Evolutionary conservation across 2,329 filamentous ascomycete genomes (phyloP).

Genomic region (Aspergillus udagawae): DNA sequence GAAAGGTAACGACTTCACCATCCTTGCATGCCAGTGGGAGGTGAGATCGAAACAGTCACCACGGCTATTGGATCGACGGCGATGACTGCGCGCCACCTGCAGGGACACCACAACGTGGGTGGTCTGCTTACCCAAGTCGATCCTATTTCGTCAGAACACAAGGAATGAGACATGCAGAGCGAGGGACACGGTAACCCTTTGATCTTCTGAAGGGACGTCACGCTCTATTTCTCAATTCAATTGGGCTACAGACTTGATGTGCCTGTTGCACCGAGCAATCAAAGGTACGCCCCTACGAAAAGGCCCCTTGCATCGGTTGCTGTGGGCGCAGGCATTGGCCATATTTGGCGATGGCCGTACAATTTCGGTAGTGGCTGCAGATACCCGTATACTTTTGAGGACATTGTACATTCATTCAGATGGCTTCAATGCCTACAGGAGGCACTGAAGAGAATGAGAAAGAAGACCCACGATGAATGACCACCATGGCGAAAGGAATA

Average conservation of each 20-base stretch:
- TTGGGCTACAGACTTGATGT: conserved; percentile 7
- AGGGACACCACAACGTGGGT: conserved; percentile 32
- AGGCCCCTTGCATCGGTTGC: conserved; percentile 26
- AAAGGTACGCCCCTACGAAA: conserved; percentile 20
- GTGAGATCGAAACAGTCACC: conserved; percentile 16
- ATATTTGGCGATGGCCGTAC: conserved; percentile 20
- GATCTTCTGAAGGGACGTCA: conserved; percentile 18
- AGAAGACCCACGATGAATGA: background rate
- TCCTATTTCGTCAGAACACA: conserved; percentile 26
- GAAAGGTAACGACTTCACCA: conserved; percentile 19
- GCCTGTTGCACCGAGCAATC: conserved; percentile 25
- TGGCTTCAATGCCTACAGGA: conserved; percentile 8
- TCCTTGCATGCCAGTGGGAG: conserved; percentile 39
- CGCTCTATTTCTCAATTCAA: conserved; percentile 6
- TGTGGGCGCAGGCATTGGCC: conserved; percentile 14
- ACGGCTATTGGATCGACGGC: conserved; percentile 24
- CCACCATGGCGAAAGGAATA: background rate
- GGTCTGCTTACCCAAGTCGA: conserved; percentile 18
- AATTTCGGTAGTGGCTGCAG: conserved; percentile 17
- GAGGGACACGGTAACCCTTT: conserved; percentile 15
- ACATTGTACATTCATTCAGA: conserved; percentile 9
- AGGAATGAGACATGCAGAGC: conserved; percentile 31
- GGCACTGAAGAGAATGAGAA: background rate
- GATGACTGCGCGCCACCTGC: conserved; percentile 19
- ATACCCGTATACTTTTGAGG: conserved; percentile 2